A percentile compares a stretch with the other conserved stretches of the same genome.
Evolutionary conservation across 2,329 filamentous ascomycete genomes (phyloP).

Genomic region (Cercospora zeae-maydis): DNA sequence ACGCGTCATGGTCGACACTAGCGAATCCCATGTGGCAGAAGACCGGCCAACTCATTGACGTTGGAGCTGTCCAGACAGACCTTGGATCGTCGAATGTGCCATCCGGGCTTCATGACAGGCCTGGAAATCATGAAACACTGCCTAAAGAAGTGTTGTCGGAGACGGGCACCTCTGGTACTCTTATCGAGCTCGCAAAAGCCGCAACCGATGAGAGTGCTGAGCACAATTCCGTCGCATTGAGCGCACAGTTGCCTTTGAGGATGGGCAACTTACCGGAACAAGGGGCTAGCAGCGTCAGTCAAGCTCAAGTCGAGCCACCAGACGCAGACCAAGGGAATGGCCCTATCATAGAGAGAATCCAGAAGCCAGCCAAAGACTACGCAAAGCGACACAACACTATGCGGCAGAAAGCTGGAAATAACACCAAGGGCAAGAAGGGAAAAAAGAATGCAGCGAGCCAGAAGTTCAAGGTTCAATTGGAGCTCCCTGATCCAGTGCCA

Average conservation of each 20-base stretch:
- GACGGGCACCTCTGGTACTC: neutral
- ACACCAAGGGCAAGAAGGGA: conserved; percentile 5
- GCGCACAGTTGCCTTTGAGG: neutral
- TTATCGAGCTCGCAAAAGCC: neutral
- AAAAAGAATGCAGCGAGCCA: conserved; percentile 1
- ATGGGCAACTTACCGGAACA: neutral
- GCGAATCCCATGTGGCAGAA: neutral
- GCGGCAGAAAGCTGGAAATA: conserved; percentile 20
- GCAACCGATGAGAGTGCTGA: neutral
- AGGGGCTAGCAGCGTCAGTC: neutral
- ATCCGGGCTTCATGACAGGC: neutral
- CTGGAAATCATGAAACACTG: neutral
- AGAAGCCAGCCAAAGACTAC: conserved; percentile 4
- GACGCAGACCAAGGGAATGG: neutral
- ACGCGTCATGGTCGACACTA: neutral
- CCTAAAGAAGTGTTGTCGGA: neutral
- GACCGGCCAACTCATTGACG: neutral
- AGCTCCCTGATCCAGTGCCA: conserved; percentile 11
- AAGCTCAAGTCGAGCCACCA: neutral
- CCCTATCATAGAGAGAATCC: conserved; percentile 14
- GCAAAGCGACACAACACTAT: conserved; percentile 17
- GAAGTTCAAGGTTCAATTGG: conserved; percentile 14
- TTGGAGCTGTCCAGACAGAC: neutral
- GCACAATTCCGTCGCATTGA: neutral
- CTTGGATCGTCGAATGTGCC: neutral